phyloP scores from a whole-genome alignment of 78 protist genomes.

The Mastigamoeba balamuthi region DNA sequence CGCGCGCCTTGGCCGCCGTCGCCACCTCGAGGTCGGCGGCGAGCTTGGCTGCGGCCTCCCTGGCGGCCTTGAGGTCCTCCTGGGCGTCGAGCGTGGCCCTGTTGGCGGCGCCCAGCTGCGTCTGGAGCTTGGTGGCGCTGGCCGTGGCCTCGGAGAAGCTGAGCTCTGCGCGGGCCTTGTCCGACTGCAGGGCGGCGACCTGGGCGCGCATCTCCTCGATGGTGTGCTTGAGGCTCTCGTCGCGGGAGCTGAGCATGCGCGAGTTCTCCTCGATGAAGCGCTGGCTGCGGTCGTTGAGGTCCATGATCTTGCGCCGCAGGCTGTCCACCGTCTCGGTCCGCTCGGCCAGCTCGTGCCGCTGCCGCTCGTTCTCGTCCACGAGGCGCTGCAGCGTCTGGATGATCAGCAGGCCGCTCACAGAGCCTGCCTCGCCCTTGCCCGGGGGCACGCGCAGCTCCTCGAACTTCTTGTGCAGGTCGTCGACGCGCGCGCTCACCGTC shows the following conservation, averaged over 20 bases:
- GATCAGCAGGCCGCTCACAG: background rate
- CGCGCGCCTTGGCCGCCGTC: no score
- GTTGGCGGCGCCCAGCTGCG: no score
- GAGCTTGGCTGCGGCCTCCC: no score
- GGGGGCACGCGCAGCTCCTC: background rate
- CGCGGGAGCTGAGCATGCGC: background rate
- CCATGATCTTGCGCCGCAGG: background rate
- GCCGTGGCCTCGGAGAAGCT: no score
- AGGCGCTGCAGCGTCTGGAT: background rate
- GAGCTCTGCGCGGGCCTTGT: no score
- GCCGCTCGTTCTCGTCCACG: background rate
- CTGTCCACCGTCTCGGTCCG: background rate
- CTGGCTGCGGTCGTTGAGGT: background rate
- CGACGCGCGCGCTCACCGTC: background rate
- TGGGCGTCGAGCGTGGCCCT: no score
- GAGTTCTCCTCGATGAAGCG: background rate
- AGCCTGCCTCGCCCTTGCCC: background rate
- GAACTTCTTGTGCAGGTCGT: background rate
- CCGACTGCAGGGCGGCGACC: background rate
- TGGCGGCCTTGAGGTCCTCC: no score
- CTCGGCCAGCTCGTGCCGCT: background rate
- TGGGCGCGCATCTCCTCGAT: background rate
- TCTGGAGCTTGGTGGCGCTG: no score
- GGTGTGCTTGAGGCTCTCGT: background rate
- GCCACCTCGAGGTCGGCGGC: no score